Base-by-base conservation (phyloP, 2,329 filamentous ascomycete genomes). In the Niveomyces coronatus region DNA sequence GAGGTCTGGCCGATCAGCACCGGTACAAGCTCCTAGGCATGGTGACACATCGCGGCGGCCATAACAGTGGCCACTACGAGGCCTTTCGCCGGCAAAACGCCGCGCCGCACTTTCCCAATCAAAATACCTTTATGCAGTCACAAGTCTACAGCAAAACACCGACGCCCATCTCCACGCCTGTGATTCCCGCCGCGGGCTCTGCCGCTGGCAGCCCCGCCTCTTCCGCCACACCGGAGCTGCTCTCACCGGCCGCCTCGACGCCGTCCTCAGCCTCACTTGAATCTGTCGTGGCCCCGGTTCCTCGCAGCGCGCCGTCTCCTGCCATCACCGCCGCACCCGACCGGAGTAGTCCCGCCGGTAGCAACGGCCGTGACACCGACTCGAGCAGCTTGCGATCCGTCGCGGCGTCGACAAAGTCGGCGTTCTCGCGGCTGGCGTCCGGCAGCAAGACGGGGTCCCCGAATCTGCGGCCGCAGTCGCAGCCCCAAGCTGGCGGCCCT, bases 61-160 rank as follows among this genome's bases (percentile, higher is more conserved):
- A 98, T 56, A 82, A 94, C 53, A 94, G 87, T 51, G 91, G 91
- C 1, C 91, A 98, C 55, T 98, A 98, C 62, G 91, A 98, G 58
- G 89, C 87, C 1, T 96, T 96, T 58, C 75, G 91, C 23, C 76
- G 91, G 26, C 91, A 96, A 58, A 82, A 85, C 42, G 63, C 85
- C 8, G 76, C 80, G 35, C 65, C 82, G 3, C 88, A 88, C 0
- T 96, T 79, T 54, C 83, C 85, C 2, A 95, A 89, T 7, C 78
- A 83, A 0, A 80, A 84, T 48, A 79, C 78, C 0, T 89, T 94
- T 58, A 81, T 83, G 43, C 71, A 73, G 5, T 83, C 84, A 26
- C 80, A 78, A 6, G 76, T 81, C 23, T 89, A 85, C 53, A 85
- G 81, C 56, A 70, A 67, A 51, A 63, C 75, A 36, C 69, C 74